A percentile compares a stretch with the other conserved stretches of the same genome.
Conservation (phyloP, 352 stramenopile species). For the Phytophthora hibernalis region DNA sequence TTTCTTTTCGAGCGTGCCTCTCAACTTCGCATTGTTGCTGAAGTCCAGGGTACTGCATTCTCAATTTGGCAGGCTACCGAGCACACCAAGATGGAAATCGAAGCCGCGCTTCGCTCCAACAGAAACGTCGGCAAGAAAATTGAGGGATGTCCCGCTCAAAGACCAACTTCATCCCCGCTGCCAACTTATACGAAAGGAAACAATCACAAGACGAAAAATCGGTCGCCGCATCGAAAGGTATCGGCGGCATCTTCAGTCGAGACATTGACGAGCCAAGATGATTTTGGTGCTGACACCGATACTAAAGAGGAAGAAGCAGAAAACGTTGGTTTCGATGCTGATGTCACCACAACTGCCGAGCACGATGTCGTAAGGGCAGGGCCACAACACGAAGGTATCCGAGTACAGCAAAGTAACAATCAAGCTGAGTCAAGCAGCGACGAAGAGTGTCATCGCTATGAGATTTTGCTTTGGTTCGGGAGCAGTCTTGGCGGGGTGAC, state of each 20-base stretch:
- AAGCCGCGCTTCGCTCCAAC: slow-evolving; percentile 1
- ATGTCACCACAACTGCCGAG: background rate
- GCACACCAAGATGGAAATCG: slow-evolving; percentile 13
- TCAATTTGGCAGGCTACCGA: slow-evolving; percentile 6
- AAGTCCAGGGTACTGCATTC: slow-evolving; percentile 2
- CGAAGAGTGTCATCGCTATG: slow-evolving; percentile 39
- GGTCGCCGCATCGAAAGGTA: slow-evolving; percentile 24
- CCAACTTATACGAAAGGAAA: background rate
- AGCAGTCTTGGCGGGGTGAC: slow-evolving; percentile 45
- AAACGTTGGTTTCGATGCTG: slow-evolving; percentile 5
- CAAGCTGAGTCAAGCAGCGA: background rate
- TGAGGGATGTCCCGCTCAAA: background rate
- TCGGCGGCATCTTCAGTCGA: slow-evolving; percentile 34
- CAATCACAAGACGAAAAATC: background rate
- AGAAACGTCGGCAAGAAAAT: slow-evolving; percentile 9
- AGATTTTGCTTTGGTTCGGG: slow-evolving; percentile 64
- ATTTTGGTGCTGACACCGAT: slow-evolving; percentile 15
- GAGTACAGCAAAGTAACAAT: slow-evolving; percentile 2
- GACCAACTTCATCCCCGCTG: background rate
- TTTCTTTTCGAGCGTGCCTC: slow-evolving; percentile 12
- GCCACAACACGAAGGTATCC: background rate
- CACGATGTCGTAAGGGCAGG: background rate
- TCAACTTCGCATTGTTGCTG: slow-evolving; percentile 8
- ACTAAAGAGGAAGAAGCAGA: slow-evolving; percentile 5
- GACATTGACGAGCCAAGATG: slow-evolving; percentile 24